A percentile compares a stretch with the other conserved stretches of the same genome.
Evolutionary conservation across 179 eudicot species (phyloP).

Genomic region (Nepenthes alata): DNA sequence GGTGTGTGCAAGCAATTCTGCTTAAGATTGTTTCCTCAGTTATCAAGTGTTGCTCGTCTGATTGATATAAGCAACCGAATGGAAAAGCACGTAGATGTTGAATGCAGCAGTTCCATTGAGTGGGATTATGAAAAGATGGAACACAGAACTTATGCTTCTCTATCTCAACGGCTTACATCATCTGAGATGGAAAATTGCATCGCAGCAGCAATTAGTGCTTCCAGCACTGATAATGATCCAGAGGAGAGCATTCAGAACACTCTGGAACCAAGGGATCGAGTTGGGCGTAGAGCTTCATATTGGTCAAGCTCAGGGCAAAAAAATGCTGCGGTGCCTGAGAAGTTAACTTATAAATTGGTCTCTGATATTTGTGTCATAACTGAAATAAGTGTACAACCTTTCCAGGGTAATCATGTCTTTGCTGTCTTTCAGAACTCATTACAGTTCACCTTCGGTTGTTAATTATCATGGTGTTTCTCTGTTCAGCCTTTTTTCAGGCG

Average conservation of each 20-base stretch:
- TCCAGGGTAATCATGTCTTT: conserved; percentile 33
- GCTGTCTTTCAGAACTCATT: background rate
- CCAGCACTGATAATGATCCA: conserved; percentile 82
- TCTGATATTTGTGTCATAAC: conserved; percentile 51
- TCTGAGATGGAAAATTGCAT: conserved; percentile 37
- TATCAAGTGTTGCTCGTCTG: conserved; percentile 29
- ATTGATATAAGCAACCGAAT: conserved; percentile 15
- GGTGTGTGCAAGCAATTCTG: conserved; percentile 58
- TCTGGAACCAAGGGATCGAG: conserved; percentile 45
- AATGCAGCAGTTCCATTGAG: conserved; percentile 29
- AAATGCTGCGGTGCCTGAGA: conserved; percentile 63
- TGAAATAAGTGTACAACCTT: conserved; percentile 56
- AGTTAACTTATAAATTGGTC: conserved; percentile 39
- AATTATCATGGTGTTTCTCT: background rate
- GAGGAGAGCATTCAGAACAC: conserved; percentile 58
- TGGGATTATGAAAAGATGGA: conserved; percentile 38
- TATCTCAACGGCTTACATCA: conserved; percentile 39
- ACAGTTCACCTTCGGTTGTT: background rate
- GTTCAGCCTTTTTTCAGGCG: conserved; percentile 65
- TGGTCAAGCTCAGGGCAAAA: conserved; percentile 81
- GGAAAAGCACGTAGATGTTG: conserved; percentile 20
- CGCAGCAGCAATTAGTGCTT: conserved; percentile 52
- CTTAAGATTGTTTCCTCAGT: conserved; percentile 47
- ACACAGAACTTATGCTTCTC: conserved; percentile 41
- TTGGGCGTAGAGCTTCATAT: conserved; percentile 41